Base-by-base conservation (phyloP, 1,139 yeast species). In the Spathaspora jeffriesii region DNA sequence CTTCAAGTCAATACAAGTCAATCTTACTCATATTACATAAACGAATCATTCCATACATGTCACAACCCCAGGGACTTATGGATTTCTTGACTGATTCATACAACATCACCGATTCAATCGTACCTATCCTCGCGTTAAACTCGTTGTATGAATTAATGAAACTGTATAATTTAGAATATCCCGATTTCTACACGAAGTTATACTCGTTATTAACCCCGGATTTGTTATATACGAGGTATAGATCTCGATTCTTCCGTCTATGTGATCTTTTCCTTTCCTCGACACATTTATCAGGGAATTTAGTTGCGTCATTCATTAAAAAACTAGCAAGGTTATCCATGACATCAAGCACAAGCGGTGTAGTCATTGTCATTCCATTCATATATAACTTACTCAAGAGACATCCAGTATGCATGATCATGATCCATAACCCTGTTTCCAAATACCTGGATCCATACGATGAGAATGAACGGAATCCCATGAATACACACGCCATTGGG, bases 31-130 rank as follows among this genome's bases (percentile, higher is more conserved):
- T 91, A 6, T 64, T 93, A 56, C 97, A 93, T 66, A 90, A 89
- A 62, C 73, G 96, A 52, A 77, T 93, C 44, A 85, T 93, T 34
- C 97, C 98, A 39, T 79, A 77, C 60, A 79, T 91, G 78, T 76
- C 82, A 40, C 85, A 84, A 53, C 96, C 98, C 2, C 88, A 89
- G 44, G 76, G 81, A 52, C 71, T 93, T 45, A 90, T 93, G 97
- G 99, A 93, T 67, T 93, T 92, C 64, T 73, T 93, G 51, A 90
- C 97, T 1, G 96, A 89, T 52, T 85, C 96, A 4, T 92, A 91
- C 63, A 76, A 81, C 51, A 63, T 71, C 40, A 72, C 81, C 43
- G 74, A 86, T 54, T 85, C 84, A 5, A 78, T 86, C 13, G 74
- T 89, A 9, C 88, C 96, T 8, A 80, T 93, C 43, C 70, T 95